Percentiles rank a stretch among this genome's conserved stretches.
phyloP scores from a whole-genome alignment of 2,329 filamentous ascomycete species.

The Leptographium flavum region DNA sequence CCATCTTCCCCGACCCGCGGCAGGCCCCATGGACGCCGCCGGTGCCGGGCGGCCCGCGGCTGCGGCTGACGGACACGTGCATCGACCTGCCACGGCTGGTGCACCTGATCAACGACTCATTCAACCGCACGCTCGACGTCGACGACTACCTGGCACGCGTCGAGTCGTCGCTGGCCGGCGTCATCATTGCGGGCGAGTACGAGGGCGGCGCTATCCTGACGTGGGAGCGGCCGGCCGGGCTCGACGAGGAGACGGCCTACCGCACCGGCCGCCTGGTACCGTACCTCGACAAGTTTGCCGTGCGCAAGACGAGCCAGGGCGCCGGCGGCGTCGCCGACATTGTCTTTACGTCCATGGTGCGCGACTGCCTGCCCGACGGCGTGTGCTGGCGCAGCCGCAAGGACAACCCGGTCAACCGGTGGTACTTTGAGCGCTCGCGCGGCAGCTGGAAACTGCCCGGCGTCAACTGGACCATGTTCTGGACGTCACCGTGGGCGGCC shows the following conservation, averaged over 20 bases:
- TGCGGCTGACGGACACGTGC: constrained; percentile 63
- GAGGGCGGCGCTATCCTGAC: constrained; percentile 91
- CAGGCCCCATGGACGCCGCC: constrained; percentile 54
- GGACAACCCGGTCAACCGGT: constrained; percentile 94
- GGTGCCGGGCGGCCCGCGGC: constrained; percentile 38
- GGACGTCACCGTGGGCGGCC: constrained; percentile 63
- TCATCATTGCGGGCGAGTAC: constrained; percentile 93
- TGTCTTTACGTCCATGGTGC: constrained; percentile 91
- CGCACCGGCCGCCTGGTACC: constrained; percentile 58
- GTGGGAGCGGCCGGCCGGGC: constrained; percentile 61
- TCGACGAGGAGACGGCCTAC: constrained; percentile 38
- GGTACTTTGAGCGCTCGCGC: constrained; percentile 87
- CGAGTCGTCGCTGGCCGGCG: constrained; percentile 64
- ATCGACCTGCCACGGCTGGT: constrained; percentile 76
- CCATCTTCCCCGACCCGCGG: constrained; percentile 61
- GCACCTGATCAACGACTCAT: constrained; percentile 85
- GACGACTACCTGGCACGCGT: constrained; percentile 73
- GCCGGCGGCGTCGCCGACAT: constrained; percentile 88
- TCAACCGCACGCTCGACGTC: constrained; percentile 70
- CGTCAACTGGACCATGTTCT: constrained; percentile 97
- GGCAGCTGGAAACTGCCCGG: constrained; percentile 70
- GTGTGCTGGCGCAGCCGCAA: constrained; percentile 86
- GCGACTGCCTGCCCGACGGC: constrained; percentile 72
- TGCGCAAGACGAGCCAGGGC: constrained; percentile 76
- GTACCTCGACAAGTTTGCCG: constrained; percentile 95